phyloP scores from a whole-genome alignment of 164 flowering plant genomes.

The Sedum album region DNA sequence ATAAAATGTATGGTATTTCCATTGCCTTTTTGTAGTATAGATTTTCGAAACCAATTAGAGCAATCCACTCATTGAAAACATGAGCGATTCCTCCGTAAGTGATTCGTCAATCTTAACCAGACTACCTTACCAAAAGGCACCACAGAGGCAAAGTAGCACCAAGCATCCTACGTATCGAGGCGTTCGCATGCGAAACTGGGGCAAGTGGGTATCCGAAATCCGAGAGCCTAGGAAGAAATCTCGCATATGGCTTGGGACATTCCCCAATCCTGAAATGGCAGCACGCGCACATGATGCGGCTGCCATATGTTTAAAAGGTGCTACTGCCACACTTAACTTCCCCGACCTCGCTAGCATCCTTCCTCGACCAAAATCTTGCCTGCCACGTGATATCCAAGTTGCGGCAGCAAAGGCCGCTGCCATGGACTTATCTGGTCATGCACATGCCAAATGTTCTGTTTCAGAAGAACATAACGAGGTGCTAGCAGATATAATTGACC shows the following conservation, averaged over 20 bases:
- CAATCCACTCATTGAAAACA: not conserved
- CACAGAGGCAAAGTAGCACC: not conserved
- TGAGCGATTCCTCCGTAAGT: not conserved
- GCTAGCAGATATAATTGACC: not conserved
- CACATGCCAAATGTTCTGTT: too few relatives aligned
- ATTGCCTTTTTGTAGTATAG: not conserved
- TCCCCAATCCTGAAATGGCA: slow-evolving; percentile 7
- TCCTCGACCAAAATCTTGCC: not conserved
- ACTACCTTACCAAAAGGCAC: not conserved
- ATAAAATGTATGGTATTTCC: not conserved
- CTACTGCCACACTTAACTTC: not conserved
- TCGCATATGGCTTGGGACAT: slow-evolving; percentile 8
- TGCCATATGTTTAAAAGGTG: slow-evolving; percentile 5
- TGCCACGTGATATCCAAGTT: slow-evolving; percentile 4
- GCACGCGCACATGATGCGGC: slow-evolving; percentile 8
- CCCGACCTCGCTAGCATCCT: not conserved
- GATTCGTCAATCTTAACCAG: not conserved
- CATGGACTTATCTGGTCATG: slow-evolving; percentile 2
- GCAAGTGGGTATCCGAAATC: slow-evolving; percentile 9
- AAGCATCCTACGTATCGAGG: slow-evolving; percentile 7
- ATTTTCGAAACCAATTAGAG: not conserved
- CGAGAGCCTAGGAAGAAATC: slow-evolving; percentile 7
- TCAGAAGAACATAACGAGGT: not conserved
- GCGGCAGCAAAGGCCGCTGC: slow-evolving; percentile 8
- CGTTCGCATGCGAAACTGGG: slow-evolving; percentile 9